Conservation (phyloP, 192 early-diverging fungal species). For the Coemansia sp. region DNA sequence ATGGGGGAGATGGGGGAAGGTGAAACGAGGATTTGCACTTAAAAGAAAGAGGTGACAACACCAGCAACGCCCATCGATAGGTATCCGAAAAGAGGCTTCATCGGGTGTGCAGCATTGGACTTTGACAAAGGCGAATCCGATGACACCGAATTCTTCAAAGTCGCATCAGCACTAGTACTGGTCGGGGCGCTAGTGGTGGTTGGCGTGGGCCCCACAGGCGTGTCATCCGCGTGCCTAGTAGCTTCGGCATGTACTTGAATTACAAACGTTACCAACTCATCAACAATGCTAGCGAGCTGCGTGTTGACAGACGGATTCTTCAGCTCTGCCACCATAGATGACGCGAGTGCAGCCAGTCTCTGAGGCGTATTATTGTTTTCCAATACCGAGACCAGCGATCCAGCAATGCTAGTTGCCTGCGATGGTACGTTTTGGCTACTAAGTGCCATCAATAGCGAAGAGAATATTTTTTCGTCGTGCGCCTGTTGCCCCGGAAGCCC, state of each 20-base stretch:
- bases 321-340: background rate
- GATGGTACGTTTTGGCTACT: background rate
- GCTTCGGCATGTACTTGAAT: background rate
- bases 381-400: background rate
- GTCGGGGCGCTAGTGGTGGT: background rate
- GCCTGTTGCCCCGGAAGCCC: background rate
- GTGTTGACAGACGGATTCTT: background rate
- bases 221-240: background rate
- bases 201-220: background rate
- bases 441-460: background rate
- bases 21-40: background rate
- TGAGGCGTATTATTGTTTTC: background rate
- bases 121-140: background rate
- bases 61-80: background rate
- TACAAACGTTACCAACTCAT: background rate
- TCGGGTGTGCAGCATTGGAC: background rate
- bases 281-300: background rate
- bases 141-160: background rate
- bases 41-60: background rate
- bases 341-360: background rate
- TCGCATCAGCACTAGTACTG: background rate
- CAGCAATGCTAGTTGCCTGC: background rate
- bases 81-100: background rate
- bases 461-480: background rate
- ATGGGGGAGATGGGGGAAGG: too few relatives aligned